Evolutionary conservation across 768 basidiomycete species (phyloP).

Genomic region (Amanita pseudoporphyria): DNA sequence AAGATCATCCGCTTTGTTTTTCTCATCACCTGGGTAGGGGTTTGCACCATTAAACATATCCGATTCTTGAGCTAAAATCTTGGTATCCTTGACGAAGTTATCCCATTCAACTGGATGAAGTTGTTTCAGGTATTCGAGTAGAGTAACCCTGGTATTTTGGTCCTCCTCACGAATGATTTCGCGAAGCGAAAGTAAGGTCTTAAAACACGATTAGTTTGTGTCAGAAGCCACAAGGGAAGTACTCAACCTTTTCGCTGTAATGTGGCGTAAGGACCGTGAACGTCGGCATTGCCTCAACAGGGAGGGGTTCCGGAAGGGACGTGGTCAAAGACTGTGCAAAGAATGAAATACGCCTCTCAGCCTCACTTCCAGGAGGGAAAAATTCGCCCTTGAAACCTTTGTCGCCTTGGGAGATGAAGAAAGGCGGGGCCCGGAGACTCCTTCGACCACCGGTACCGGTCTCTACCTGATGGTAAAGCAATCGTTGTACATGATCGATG

Average conservation of each 20-base stretch:
- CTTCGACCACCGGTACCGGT: conserved; percentile 70
- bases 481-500: conserved; percentile 97
- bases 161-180: conserved; percentile 99
- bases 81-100: conserved; percentile 99
- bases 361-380: conserved; percentile 92
- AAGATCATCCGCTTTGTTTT: conserved; percentile 76
- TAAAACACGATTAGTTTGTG: conserved; percentile 9
- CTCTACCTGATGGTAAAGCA: conserved; percentile 96
- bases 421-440: conserved; percentile 88
- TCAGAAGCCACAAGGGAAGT: not conserved
- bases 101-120: conserved; percentile 99
- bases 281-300: conserved; percentile 99
- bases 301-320: conserved; percentile 84
- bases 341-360: conserved; percentile 96
- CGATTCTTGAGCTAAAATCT: conserved; percentile 92
- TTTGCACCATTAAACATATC: conserved; percentile 47
- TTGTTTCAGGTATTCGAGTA: conserved; percentile 97
- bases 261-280: conserved; percentile 98
- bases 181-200: conserved; percentile 92
- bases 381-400: conserved; percentile 75
- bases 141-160: conserved; percentile 90
- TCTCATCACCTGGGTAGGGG: conserved; percentile 60
- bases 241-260: conserved; percentile 88
- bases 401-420: conserved; percentile 95
- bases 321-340: conserved; percentile 97